phyloP scores from a whole-genome alignment of 2,329 filamentous ascomycete species.

The Apiospora aurea region DNA sequence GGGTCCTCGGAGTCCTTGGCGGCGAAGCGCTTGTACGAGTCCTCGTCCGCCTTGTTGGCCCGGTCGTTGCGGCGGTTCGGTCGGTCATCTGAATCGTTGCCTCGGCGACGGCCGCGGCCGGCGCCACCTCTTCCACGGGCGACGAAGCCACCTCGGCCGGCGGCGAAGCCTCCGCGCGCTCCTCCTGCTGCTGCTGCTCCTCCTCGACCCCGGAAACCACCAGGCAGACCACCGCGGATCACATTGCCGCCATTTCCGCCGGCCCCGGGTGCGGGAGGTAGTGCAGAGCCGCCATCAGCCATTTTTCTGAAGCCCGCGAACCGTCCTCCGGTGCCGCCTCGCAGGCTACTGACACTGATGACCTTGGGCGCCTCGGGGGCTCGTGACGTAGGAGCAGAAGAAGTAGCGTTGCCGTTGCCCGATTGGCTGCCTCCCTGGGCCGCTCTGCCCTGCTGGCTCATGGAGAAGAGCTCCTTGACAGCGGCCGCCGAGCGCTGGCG shows the following conservation, averaged over 20 bases:
- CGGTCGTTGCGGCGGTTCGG: constrained; percentile 8
- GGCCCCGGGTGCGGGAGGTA: neutral
- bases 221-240: constrained; percentile 31
- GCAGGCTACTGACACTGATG: constrained; percentile 49
- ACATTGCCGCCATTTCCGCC: constrained; percentile 25
- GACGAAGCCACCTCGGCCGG: constrained; percentile 25
- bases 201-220: constrained; percentile 33
- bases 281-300: neutral
- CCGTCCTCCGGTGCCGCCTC: constrained; percentile 35
- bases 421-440: neutral
- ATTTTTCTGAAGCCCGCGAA: constrained; percentile 28
- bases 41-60: constrained; percentile 21
- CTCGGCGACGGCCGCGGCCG: constrained; percentile 24
- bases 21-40: constrained; percentile 29
- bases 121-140: constrained; percentile 24
- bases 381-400: constrained; percentile 8
- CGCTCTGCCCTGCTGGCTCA: constrained; percentile 23
- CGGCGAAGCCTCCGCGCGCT: constrained; percentile 22
- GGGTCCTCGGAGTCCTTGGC: constrained; percentile 24
- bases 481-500: constrained; percentile 37
- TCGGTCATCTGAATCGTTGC: constrained; percentile 24
- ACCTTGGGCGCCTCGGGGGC: constrained; percentile 40
- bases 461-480: constrained; percentile 36
- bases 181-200: constrained; percentile 25
- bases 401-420: neutral